Base-by-base conservation (phyloP, 352 stramenopile species). In the Aphanomyces astaci region DNA sequence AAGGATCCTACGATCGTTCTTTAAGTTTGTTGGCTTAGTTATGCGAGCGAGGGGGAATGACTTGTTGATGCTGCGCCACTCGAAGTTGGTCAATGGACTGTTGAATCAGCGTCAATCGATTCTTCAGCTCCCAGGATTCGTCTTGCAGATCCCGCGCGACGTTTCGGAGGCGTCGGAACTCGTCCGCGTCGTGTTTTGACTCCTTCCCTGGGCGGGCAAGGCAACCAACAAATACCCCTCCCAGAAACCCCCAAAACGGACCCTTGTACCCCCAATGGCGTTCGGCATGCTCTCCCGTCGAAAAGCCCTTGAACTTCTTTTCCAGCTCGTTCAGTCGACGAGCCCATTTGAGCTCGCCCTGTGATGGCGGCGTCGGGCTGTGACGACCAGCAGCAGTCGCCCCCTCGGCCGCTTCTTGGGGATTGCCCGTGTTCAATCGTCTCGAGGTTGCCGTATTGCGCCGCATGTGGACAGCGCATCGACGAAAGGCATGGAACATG, bases 131-230 rank as follows among this genome's bases (percentile, higher is more conserved):
- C 7, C 48, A 1, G 10, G 48, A 31, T 55, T 55, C 48, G n/a
- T 55, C 48, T 22, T 55, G n/a, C n/a, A 55, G 27, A 30, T 55
- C 48, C n/a, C 48, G 48, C 27, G n/a, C 48, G 48, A 55, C 48
- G 27, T 55, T 7, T 55, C 48, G 48, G n/a, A 31, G 27, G 48
- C 48, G 48, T 15, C 48, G 48, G 1, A 25, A n/a, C n/a, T 30
- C 27, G 11, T 55, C 48, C 10, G 13, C 48, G 22, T 3, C n/a
- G 48, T 15, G 48, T 25, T 11, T 31, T 1, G n/a, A 30, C 48
- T 25, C n/a, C 1, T 55, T 30, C n/a, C 27, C 27, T 10, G 48
- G 48, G 1, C 48, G 48, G 11, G n/a, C 27, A 3, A 55, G 10
- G 48, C 22, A 55, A 15, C 48, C 48, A 55, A 55, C 27, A n/a